A percentile compares a stretch with the other conserved stretches of the same genome.
Conservation (phyloP, 352 stramenopile genomes). For the Thalassiosira livingstoniorum region DNA sequence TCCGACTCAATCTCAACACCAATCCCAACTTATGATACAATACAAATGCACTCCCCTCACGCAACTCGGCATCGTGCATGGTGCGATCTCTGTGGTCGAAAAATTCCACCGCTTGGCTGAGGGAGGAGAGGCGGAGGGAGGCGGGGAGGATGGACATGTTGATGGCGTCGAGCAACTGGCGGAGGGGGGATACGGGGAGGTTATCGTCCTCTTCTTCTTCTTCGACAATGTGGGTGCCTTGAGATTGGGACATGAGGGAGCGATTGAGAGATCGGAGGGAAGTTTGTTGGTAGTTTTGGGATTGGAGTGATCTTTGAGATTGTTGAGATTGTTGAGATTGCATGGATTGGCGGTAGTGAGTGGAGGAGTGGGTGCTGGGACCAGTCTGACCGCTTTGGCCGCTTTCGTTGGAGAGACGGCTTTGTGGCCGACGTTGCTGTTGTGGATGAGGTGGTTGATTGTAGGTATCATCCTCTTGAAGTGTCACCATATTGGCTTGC, state of each 20-base stretch:
- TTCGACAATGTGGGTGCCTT: not conserved
- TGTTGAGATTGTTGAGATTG: not conserved
- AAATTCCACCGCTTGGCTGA: conserved; percentile 61
- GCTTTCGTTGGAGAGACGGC: not conserved
- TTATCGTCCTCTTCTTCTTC: conserved; percentile 42
- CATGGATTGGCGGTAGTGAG: not conserved
- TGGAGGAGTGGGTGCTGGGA: not conserved
- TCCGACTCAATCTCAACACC: conserved; percentile 32
- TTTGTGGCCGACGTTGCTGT: too few species aligned
- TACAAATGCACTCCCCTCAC: conserved; percentile 60
- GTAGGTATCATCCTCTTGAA: too few species aligned
- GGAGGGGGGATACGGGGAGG: conserved; percentile 46
- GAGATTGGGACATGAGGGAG: not conserved
- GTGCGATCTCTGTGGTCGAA: conserved; percentile 68
- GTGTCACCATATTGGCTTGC: too few species aligned
- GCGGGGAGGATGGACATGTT: conserved; percentile 73
- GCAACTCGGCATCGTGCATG: conserved; percentile 63
- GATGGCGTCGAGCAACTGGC: conserved; percentile 64
- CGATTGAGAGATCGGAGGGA: not conserved
- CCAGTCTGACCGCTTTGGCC: not conserved
- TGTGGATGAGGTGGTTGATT: too few species aligned
- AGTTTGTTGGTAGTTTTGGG: not conserved
- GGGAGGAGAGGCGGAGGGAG: conserved; percentile 46
- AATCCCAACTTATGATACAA: conserved; percentile 71
- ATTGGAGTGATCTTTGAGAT: too few species aligned